Evolutionary conservation across 352 stramenopile species (phyloP).

Genomic region (Globisporangium cederbergense): DNA sequence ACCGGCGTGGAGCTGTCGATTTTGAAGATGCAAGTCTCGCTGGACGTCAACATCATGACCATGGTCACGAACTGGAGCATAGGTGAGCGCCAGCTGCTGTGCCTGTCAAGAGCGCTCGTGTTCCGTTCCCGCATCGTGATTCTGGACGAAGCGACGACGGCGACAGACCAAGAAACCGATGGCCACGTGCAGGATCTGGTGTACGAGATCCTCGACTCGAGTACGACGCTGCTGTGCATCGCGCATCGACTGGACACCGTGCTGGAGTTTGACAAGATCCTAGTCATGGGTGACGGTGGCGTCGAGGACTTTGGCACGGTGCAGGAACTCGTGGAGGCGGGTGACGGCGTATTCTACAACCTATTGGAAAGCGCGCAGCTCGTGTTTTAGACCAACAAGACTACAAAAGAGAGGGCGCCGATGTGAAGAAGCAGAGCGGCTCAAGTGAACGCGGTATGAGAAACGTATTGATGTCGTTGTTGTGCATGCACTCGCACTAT

Average conservation of each 20-base stretch:
- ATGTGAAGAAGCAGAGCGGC: not conserved
- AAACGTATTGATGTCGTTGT: not conserved
- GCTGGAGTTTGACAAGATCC: conserved; percentile 89
- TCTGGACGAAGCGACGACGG: conserved; percentile 94
- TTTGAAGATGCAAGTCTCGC: conserved; percentile 22
- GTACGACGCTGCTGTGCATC: conserved; percentile 92
- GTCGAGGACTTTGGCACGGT: conserved; percentile 51
- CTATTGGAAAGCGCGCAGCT: conserved; percentile 50
- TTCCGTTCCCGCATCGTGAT: conserved; percentile 86
- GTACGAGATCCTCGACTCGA: conserved; percentile 75
- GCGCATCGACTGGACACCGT: conserved; percentile 93
- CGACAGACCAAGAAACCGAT: conserved; percentile 75
- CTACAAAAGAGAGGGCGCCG: too few relatives aligned
- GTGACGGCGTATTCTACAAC: conserved; percentile 39
- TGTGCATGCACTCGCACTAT: too few relatives aligned
- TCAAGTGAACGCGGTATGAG: not conserved
- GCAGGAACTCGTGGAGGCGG: conserved; percentile 34
- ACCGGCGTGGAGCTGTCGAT: conserved; percentile 46
- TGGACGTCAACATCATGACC: conserved; percentile 41
- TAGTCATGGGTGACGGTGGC: conserved; percentile 76
- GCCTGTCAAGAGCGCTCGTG: conserved; percentile 90
- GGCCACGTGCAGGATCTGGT: conserved; percentile 62
- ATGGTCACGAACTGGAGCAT: conserved; percentile 89
- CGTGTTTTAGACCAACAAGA: conserved; percentile 14
- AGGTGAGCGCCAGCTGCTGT: conserved; percentile 93